Base-by-base conservation (phyloP, 2,329 filamentous ascomycete species). In the Nemania abortiva region DNA sequence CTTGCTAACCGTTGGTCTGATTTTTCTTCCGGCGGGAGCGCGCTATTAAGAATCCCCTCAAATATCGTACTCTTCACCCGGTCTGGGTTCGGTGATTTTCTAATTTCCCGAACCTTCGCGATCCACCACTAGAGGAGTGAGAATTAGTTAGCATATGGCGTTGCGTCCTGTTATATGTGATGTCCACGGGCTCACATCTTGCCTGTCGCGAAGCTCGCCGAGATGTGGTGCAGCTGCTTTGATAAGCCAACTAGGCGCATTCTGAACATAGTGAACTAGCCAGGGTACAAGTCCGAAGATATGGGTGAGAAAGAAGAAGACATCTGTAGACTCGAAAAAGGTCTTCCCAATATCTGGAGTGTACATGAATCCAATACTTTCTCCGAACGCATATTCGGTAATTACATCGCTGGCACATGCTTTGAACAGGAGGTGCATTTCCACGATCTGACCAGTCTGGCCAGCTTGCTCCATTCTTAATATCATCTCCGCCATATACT, bases 351-450 rank as follows among this genome's bases (percentile, higher is more conserved):
- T 18, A 66, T 65, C 37, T 70, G 64, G 62, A 65, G 71, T 4
- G 10, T 75, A 64, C 0, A 76, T 20, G 39, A 74, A 73, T 37
- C 70, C 18, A 37, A 72, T 71, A 1, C 47, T 65, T 6, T 70
- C 59, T 0, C 59, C 70, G 13, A 73, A 73, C 11, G 66, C 66
- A 47, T 75, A 74, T 13, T 22, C 62, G 10, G 68, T 74, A 65
- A 74, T 75, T 2, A 74, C 58, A 27, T 76, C 75, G 63, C 72
- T 75, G 1, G 74, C 58, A 52, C 53, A 69, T 0, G 73, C 74
- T 52, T 72, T 72, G 69, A 75, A 71, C 0, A 75, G 49, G 9
- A 65, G 18, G 50, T 75, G 73, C n/a, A 75, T 70, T 20, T 67
- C 13, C 1, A 63, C 39, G n/a, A 61, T 29, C 5, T 60, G 24